Evolutionary conservation across 2,329 filamentous ascomycete genomes (phyloP), one percentile per base, ranked within the genome.

Genomic region (Colletotrichum tabaci): DNA sequence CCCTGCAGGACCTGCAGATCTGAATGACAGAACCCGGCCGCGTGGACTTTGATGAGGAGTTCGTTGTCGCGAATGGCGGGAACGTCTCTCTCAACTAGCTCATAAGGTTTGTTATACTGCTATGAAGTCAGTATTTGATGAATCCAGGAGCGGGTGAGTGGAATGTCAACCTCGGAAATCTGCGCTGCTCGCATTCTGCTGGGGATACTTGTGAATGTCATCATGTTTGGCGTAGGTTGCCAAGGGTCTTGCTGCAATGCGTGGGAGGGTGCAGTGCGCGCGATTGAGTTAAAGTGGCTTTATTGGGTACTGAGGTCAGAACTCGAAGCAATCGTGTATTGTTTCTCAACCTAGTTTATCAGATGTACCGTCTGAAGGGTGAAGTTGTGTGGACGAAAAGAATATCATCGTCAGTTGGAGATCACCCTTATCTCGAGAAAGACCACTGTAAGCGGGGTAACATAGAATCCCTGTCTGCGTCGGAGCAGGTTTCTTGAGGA

Each of bases 11-110:
- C 80, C 64, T 82, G 81, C 10, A 80, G 72, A 55, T 82, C 81
- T 2, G 81, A 81, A 60, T 82, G 81, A 65, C 81, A 82, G 73
- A 82, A 82, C 1, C 80, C 79, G 8, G 81, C 80, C 3, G 80
- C 81, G 40, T 79, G 73, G 53, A 82, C 73, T 38, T 75, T 74
- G 66, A 82, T 67, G 21, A 82, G 76, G 4, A 82, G 75, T 26
- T 81, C 77, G 57, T 75, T 55, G 12, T 76, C 75, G 30, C 67
- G 73, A 40, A 79, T 75, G 6, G 50, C 40, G 4, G 80, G 80
- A 0, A 76, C 64, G 16, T 71, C 66, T 21, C 64, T 72, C 15
- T 62, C 62, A 0, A 70, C 73, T 6, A 80, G 52, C 15, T 74
- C 72, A 46, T 81, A 81, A 2, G 79, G 76, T 18, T 77, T 73